Percentiles rank a stretch among this genome's conserved stretches.
These are phyloP conservation scores for Hygrophorus pudorinus DNA, from an alignment of 768 basidiomycete species.

Conservation along the genomic window DNA sequence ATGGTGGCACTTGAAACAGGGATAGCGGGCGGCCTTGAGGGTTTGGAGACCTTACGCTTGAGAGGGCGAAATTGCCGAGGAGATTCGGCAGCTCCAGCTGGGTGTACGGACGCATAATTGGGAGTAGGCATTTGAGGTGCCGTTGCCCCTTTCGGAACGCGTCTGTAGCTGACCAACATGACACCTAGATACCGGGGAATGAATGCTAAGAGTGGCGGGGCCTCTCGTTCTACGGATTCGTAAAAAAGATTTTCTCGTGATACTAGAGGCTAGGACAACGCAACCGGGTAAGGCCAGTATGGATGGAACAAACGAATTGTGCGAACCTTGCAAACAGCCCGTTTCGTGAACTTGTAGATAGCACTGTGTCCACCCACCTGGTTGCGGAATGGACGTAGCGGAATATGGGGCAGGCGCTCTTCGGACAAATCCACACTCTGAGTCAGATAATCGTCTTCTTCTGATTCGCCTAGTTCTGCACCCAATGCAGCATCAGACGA, in stretches of 20 bases:
- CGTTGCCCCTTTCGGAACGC: slow-evolving; percentile 42
- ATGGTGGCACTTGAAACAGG: slow-evolving; percentile 11
- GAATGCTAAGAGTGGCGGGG: slow-evolving; percentile 84
- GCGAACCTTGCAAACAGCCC: slow-evolving; percentile 96
- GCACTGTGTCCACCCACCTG: slow-evolving; percentile 97
- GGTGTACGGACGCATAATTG: not conserved
- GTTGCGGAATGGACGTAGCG: slow-evolving; percentile 89
- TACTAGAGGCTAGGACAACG: slow-evolving; percentile 68
- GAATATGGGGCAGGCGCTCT: slow-evolving; percentile 75
- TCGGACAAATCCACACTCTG: slow-evolving; percentile 31
- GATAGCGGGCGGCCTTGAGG: slow-evolving; percentile 10
- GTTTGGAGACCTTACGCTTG: slow-evolving; percentile 19
- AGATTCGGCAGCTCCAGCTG: slow-evolving; percentile 4
- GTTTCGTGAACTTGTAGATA: slow-evolving; percentile 95
- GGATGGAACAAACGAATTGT: slow-evolving; percentile 10
- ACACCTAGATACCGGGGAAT: slow-evolving; percentile 99
- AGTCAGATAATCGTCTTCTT: slow-evolving; percentile 16
- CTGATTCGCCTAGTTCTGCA: not conserved
- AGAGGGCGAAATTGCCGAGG: slow-evolving; percentile 17
- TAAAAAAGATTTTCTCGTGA: slow-evolving; percentile 97
- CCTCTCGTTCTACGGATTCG: slow-evolving; percentile 90
- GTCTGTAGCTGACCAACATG: slow-evolving; percentile 94
- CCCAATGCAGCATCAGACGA: slow-evolving; percentile 5
- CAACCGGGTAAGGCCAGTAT: slow-evolving; percentile 15
- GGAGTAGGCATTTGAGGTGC: slow-evolving; percentile 14